A percentile compares a stretch with the other conserved stretches of the same genome.
These are phyloP conservation scores for Parmelia sp. DNA, from an alignment of 495 filamentous ascomycete genomes.

Conservation along the genomic window DNA sequence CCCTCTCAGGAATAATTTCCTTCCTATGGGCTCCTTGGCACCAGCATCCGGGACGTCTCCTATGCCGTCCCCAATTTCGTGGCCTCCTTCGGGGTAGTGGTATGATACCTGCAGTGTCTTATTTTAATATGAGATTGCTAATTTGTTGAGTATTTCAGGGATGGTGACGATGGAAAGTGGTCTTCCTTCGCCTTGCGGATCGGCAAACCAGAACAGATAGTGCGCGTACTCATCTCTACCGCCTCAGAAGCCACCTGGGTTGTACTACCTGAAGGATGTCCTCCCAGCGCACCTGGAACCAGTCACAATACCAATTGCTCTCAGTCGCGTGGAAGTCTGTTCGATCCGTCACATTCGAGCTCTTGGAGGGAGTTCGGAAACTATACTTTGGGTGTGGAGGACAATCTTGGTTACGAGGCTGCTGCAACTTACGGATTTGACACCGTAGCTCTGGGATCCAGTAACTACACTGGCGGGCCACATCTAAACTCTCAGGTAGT, in stretches of 20 bases:
- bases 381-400: slow-evolving; percentile 18
- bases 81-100: too few species aligned
- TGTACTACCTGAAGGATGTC: slow-evolving; percentile 31
- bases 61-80: too few species aligned
- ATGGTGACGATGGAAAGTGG: slow-evolving; percentile 49
- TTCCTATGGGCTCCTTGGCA: neutral
- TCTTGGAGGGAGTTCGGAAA: slow-evolving; percentile 40
- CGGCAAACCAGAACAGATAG: slow-evolving; percentile 41
- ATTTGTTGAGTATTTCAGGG: too few species aligned
- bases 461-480: slow-evolving; percentile 32
- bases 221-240: slow-evolving; percentile 43
- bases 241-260: slow-evolving; percentile 40
- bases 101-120: too few species aligned
- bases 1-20: neutral
- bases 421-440: slow-evolving; percentile 45
- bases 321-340: slow-evolving; percentile 41
- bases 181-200: slow-evolving; percentile 44
- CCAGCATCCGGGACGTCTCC: too few species aligned
- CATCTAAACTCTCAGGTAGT: slow-evolving; percentile 42
- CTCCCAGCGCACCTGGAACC: neutral
- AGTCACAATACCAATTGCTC: slow-evolving; percentile 34
- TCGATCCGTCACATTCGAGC: slow-evolving; percentile 40
- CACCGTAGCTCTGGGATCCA: slow-evolving; percentile 42
- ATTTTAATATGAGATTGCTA: too few species aligned
- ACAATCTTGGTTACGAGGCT: slow-evolving; percentile 25